Evolutionary conservation across 2,329 filamentous ascomycete species (phyloP).

Genomic region (Mariannaea sp.): DNA sequence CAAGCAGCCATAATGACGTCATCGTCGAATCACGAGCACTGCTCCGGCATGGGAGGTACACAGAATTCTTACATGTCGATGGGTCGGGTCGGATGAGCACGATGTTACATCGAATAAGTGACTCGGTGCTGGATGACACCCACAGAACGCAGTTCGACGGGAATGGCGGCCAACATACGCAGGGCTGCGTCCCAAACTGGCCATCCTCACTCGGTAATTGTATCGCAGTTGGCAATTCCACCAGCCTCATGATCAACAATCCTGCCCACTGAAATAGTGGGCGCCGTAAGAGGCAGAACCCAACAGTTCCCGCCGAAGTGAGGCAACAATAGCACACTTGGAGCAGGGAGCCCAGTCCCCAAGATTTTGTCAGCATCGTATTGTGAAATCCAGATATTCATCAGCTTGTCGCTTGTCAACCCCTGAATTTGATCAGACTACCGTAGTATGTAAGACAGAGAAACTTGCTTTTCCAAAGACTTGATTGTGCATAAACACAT

Average conservation of each 20-base stretch:
- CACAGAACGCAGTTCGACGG: neutral
- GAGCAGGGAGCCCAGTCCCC: too few species aligned
- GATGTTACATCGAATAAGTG: neutral
- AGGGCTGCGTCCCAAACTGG: too few species aligned
- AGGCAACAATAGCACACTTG: slow-evolving; percentile 11
- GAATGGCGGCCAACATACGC: neutral
- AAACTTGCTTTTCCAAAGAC: neutral
- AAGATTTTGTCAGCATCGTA: too few species aligned
- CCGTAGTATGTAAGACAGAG: slow-evolving; percentile 7
- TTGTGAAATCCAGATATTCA: too few species aligned
- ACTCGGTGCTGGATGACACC: neutral
- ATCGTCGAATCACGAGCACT: too few species aligned
- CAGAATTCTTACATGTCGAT: too few species aligned
- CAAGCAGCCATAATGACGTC: neutral
- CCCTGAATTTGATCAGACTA: too few species aligned
- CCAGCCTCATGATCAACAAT: neutral
- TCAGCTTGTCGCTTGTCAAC: too few species aligned
- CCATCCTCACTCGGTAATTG: too few species aligned
- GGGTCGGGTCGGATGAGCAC: too few species aligned
- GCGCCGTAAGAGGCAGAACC: slow-evolving; percentile 9
- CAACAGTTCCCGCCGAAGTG: slow-evolving; percentile 9
- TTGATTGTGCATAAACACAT: too few species aligned
- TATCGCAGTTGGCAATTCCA: neutral
- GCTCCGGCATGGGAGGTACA: too few species aligned
- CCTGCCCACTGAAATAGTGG: neutral